Conservation (phyloP, 257 asterid species). For the Euphrasia confusa region DNA sequence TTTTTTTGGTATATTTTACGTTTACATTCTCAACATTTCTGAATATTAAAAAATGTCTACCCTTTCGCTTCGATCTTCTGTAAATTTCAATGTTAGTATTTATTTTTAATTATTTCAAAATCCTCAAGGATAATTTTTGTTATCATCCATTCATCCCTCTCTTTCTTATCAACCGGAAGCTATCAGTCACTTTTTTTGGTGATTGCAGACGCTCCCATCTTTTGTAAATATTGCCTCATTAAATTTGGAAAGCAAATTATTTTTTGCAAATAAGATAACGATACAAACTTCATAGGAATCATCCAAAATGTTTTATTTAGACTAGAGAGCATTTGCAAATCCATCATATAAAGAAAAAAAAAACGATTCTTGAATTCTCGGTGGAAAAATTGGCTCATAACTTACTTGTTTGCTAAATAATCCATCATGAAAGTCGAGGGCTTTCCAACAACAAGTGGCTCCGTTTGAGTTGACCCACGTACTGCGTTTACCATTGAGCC, state of each 20-base stretch:
- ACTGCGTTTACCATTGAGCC: conserved; percentile 96
- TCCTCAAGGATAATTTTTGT: not conserved
- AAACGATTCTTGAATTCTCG: not conserved
- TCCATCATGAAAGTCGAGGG: conserved; percentile 99
- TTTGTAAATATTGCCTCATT: too few species aligned
- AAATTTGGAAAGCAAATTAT: too few species aligned
- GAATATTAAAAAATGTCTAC: not conserved
- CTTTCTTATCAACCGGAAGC: not conserved
- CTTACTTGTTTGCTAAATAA: conserved; percentile 81
- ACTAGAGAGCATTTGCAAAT: too few species aligned
- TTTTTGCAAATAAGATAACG: too few species aligned
- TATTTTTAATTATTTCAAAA: not conserved
- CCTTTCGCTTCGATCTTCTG: not conserved
- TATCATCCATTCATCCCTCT: not conserved
- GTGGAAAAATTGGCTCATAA: conserved; percentile 4
- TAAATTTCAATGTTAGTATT: not conserved
- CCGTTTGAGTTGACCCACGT: conserved; percentile 77
- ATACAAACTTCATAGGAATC: too few species aligned
- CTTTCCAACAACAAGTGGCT: conserved; percentile 93
- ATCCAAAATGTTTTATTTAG: too few species aligned
- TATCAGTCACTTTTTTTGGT: too few species aligned
- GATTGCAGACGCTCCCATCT: not conserved
- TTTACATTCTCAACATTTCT: not conserved
- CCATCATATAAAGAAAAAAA: not conserved
- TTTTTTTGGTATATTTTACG: not conserved